Evolutionary conservation across 345 rosid species (phyloP), one percentile per base, ranked within the genome.

Genomic region (Streptanthus diversifolius): DNA sequence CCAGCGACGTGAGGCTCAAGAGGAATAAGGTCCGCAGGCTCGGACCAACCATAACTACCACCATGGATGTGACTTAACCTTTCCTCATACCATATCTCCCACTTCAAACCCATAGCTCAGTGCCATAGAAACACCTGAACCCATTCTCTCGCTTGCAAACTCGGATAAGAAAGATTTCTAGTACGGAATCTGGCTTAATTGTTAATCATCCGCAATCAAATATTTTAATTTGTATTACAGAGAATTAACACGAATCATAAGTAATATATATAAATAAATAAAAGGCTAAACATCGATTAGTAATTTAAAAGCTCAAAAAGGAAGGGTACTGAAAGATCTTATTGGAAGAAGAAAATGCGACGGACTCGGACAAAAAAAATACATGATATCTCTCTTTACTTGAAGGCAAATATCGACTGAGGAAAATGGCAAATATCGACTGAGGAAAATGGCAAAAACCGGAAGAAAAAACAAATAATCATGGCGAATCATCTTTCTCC

Each of bases 401-500:
- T 19, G 51, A 36, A 63, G 48, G 53, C 36, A 63, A 62, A 37
- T 54, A 30, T 51, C 15, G 30, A 51, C 40, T 1, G 55, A 59
- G 29, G 29, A 33, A 54, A 33, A 55, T 53, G 64, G 59, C 27
- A 68, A 33, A 45, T 36, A 22, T 51, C 15, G 30, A 51, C 40
- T 1, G 55, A 59, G 29, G 29, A 33, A 54, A 33, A 55, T 53
- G 64, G 59, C 27, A 68, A 33, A 45, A 24, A 22, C 39, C 19
- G 63, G 15, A 2, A 18, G 5, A 2, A 24, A 15, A 21, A 15
- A 39, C 18, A 15, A 15, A 10, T 6, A 22, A 40, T 70, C 66
- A 76, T 3, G 74, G 51, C 29, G 77, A 77, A 66, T 78, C 81
- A 66, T 39, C 78, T 36, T 67, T 78, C 52, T 72, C 81, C 21